Evolutionary conservation across 441 rosid genomes (phyloP).

Genomic region (Theobroma grandiflorum): DNA sequence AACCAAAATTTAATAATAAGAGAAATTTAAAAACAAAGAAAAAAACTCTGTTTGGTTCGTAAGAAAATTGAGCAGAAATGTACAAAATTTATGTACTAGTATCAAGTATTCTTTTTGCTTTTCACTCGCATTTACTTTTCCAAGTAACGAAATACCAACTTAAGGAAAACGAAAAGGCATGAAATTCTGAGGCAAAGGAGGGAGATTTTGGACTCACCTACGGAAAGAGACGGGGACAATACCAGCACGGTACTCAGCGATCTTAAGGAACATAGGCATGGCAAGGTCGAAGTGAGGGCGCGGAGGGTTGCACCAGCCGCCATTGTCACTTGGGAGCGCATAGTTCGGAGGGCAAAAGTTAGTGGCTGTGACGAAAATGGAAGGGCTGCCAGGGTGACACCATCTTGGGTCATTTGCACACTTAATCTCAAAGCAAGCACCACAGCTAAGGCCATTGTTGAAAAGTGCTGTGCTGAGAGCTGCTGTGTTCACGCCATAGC

Average conservation of each 20-base stretch:
- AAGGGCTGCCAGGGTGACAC: conserved; percentile 68
- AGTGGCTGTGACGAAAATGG: conserved; percentile 66
- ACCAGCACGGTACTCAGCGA: conserved; percentile 72
- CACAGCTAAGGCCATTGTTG: conserved; percentile 76
- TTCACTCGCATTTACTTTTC: too few relatives aligned
- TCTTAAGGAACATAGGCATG: conserved; percentile 73
- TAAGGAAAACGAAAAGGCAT: neutral
- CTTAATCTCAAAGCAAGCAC: conserved; percentile 69
- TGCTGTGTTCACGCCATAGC: conserved; percentile 73
- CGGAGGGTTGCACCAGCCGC: conserved; percentile 88
- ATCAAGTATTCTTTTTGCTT: neutral
- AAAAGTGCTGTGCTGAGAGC: conserved; percentile 73
- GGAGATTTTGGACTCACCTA: conserved; percentile 39
- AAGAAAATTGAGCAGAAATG: conserved; percentile 11
- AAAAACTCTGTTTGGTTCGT: conserved; percentile 41
- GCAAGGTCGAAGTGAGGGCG: conserved; percentile 80
- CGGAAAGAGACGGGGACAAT: conserved; percentile 75
- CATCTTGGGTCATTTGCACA: conserved; percentile 66
- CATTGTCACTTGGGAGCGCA: conserved; percentile 64
- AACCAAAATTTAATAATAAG: neutral
- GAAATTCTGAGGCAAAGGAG: neutral
- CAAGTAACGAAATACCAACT: too few relatives aligned
- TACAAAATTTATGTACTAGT: neutral
- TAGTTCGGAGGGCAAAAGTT: conserved; percentile 77
- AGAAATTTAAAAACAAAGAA: neutral